Percentiles rank a stretch among this genome's conserved stretches.
Conservation (phyloP, 805 yeast genomes). For the Candida insectorum region DNA sequence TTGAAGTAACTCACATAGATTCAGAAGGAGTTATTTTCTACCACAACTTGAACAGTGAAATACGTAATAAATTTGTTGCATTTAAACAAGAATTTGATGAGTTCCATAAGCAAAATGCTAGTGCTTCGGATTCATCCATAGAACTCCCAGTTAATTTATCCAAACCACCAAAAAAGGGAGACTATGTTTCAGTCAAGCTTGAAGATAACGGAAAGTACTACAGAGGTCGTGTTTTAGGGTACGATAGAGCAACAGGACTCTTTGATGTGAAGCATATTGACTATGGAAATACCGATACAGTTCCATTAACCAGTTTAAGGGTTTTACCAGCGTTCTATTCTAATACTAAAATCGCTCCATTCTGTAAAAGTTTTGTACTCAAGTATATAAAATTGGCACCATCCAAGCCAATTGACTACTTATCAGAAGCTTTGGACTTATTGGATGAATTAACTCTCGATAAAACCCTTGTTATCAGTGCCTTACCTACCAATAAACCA, state of each 20-base stretch:
- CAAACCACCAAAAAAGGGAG: constrained; percentile 51
- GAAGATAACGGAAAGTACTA: constrained; percentile 52
- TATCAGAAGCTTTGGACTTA: constrained; percentile 49
- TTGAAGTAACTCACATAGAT: constrained; percentile 50
- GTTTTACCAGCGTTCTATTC: constrained; percentile 51
- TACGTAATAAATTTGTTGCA: constrained; percentile 31
- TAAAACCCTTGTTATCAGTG: constrained; percentile 53
- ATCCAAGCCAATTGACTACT: constrained; percentile 49
- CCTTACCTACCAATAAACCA: constrained; percentile 35
- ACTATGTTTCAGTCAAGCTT: constrained; percentile 52
- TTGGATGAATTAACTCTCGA: constrained; percentile 53
- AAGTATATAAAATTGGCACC: constrained; percentile 60
- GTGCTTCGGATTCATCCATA: constrained; percentile 33
- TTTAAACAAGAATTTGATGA: constrained; percentile 49
- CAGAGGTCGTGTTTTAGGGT: constrained; percentile 52
- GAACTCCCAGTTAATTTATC: constrained; percentile 38
- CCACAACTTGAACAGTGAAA: constrained; percentile 40
- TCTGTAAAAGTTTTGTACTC: constrained; percentile 54
- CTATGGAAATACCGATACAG: constrained; percentile 53
- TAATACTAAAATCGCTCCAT: constrained; percentile 39
- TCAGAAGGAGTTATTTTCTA: constrained; percentile 42
- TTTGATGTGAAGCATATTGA: constrained; percentile 59
- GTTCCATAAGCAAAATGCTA: constrained; percentile 36
- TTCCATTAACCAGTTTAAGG: constrained; percentile 43
- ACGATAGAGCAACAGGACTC: constrained; percentile 41